Conservation (phyloP, 352 stramenopile species). For the Phytophthora aleatoria region DNA sequence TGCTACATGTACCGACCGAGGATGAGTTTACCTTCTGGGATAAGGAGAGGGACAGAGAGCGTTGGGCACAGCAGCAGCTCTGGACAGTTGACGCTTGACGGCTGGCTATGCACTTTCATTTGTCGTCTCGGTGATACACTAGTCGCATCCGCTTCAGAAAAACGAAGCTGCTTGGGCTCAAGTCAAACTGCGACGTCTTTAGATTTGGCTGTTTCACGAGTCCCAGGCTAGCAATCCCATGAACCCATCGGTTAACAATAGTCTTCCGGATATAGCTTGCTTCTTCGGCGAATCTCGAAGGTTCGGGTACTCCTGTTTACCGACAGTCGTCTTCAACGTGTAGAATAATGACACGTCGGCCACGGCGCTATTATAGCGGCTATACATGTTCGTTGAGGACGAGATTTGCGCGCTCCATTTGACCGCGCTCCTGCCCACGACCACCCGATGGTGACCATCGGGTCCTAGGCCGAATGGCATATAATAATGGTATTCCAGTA, state of each 20-base stretch:
- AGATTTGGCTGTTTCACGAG: neutral
- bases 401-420: neutral
- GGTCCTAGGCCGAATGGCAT: neutral
- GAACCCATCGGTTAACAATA: neutral
- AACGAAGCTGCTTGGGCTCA: slow-evolving; percentile 4
- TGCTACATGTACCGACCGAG: slow-evolving; percentile 5
- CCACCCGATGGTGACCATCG: slow-evolving; percentile 1
- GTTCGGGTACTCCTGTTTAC: neutral
- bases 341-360: no score
- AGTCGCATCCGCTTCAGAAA: slow-evolving; percentile 18
- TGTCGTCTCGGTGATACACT: slow-evolving; percentile 26
- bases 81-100: slow-evolving; percentile 12
- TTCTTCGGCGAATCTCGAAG: slow-evolving; percentile 13
- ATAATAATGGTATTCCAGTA: no score
- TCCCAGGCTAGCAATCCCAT: neutral
- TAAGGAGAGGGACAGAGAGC: slow-evolving; percentile 30
- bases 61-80: slow-evolving; percentile 22
- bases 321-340: neutral
- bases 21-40: slow-evolving; percentile 11
- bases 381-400: neutral
- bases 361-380: no score
- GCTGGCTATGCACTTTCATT: slow-evolving; percentile 13
- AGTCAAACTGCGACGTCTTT: neutral
- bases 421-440: neutral
- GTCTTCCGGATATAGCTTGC: slow-evolving; percentile 1